A percentile compares a stretch with the other conserved stretches of the same genome.
These are phyloP conservation scores for Mycena indigotica DNA, from an alignment of 768 basidiomycete species.

Conservation along the genomic window DNA sequence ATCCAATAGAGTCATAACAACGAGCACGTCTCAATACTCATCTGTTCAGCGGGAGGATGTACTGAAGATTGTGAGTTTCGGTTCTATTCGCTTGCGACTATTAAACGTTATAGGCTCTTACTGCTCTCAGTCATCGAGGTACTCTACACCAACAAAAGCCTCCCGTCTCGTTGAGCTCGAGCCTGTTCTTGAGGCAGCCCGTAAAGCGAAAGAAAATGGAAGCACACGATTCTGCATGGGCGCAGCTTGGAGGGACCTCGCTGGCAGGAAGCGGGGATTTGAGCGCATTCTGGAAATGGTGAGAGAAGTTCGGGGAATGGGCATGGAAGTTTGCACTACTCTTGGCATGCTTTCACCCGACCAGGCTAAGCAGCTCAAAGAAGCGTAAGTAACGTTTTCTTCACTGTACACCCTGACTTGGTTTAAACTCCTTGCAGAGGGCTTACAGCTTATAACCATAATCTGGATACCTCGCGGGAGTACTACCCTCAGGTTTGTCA, in stretches of 20 bases:
- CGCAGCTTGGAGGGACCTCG: constrained; percentile 95
- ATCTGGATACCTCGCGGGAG: constrained; percentile 96
- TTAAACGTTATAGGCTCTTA: constrained; percentile 70
- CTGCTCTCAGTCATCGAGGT: constrained; percentile 96
- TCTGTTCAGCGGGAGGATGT: constrained; percentile 81
- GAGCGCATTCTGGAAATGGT: constrained; percentile 95
- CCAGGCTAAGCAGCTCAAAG: constrained; percentile 88
- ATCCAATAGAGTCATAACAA: constrained; percentile 28
- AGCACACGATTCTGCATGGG: constrained; percentile 99
- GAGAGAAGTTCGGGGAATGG: constrained; percentile 86
- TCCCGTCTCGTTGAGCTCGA: constrained; percentile 85
- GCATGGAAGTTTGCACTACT: constrained; percentile 99
- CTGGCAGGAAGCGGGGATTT: constrained; percentile 91
- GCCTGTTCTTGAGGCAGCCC: constrained; percentile 90
- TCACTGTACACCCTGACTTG: constrained; percentile 9
- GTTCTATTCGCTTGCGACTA: constrained; percentile 4
- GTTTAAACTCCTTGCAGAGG: constrained; percentile 52
- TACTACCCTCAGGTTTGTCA: constrained; percentile 87
- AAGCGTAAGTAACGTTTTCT: constrained; percentile 71
- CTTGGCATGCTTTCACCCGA: constrained; percentile 95
- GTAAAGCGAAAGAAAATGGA: constrained; percentile 93
- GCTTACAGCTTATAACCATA: constrained; percentile 97
- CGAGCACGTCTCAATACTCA: constrained; percentile 24
- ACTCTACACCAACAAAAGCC: constrained; percentile 87
- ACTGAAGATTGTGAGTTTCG: constrained; percentile 79